Conservation (phyloP, 257 asterid genomes). For the Jasminum sambac region DNA sequence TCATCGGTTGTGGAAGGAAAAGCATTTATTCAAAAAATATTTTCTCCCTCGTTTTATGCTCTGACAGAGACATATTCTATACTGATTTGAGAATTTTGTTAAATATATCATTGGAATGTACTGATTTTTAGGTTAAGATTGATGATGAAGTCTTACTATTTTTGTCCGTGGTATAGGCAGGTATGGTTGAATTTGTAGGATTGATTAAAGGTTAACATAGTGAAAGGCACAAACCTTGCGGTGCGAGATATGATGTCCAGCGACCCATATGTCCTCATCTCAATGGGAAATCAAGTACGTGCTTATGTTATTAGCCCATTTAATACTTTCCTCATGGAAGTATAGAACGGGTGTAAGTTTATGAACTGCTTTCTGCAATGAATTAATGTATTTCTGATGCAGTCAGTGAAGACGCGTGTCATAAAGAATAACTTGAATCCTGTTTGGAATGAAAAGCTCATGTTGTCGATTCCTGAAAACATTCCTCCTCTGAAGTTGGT, state of each 20-base stretch:
- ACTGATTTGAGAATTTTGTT: background rate
- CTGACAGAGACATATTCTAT: background rate
- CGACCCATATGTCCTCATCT: slow-evolving; percentile 88
- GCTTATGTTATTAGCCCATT: background rate
- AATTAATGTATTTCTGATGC: slow-evolving; percentile 26
- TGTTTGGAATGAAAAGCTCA: slow-evolving; percentile 86
- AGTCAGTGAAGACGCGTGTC: slow-evolving; percentile 87
- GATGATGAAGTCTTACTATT: slow-evolving; percentile 20
- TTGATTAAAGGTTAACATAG: slow-evolving; percentile 81
- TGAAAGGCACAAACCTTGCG: slow-evolving; percentile 88
- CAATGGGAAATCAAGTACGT: slow-evolving; percentile 84
- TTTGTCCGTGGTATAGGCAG: slow-evolving; percentile 68
- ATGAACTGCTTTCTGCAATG: background rate
- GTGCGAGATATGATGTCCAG: slow-evolving; percentile 83
- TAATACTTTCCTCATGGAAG: background rate
- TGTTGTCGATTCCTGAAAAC: slow-evolving; percentile 86
- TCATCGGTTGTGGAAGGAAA: background rate
- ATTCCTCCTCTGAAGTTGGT: slow-evolving; percentile 88
- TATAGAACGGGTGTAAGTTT: background rate
- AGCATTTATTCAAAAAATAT: background rate
- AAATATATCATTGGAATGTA: background rate
- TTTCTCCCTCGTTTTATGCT: background rate
- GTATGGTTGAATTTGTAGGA: slow-evolving; percentile 97
- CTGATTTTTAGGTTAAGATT: background rate
- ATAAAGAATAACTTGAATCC: slow-evolving; percentile 90